These are phyloP conservation scores for Sporopachydermia quercuum DNA, from an alignment of 805 yeast species.

Conservation along the genomic window DNA sequence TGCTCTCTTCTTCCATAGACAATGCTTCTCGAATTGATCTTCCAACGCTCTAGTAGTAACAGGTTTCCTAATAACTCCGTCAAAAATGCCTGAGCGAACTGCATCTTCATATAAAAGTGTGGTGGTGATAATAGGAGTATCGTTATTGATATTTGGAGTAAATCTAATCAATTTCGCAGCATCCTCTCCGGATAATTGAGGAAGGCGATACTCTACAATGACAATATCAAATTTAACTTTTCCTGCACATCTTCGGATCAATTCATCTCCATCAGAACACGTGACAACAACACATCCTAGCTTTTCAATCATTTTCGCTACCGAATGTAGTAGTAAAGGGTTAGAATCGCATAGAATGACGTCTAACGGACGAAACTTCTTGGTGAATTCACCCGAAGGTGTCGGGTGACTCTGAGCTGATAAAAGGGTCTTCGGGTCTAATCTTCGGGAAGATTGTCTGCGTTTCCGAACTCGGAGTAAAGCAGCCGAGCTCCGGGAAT, in stretches of 20 bases:
- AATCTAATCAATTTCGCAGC: constrained; percentile 60
- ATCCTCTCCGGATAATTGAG: constrained; percentile 58
- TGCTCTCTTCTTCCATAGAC: constrained; percentile 13
- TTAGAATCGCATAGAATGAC: constrained; percentile 77
- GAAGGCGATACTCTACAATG: constrained; percentile 55
- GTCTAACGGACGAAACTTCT: constrained; percentile 28
- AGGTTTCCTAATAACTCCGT: constrained; percentile 66
- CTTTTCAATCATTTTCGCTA: constrained; percentile 45
- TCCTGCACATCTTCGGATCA: constrained; percentile 68
- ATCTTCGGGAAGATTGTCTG: constrained; percentile 33
- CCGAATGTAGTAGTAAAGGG: constrained; percentile 61
- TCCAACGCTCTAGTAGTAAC: constrained; percentile 22
- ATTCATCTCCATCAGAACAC: constrained; percentile 67
- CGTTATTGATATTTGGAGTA: constrained; percentile 64
- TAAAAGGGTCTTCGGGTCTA: constrained; percentile 8
- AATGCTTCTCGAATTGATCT: constrained; percentile 16
- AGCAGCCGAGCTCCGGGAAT: constrained; percentile 29
- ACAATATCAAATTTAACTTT: constrained; percentile 75
- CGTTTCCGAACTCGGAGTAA: constrained; percentile 37
- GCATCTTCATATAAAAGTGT: constrained; percentile 67
- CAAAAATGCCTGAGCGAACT: constrained; percentile 29
- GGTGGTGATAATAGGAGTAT: constrained; percentile 63
- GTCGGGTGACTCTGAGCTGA: constrained; percentile 3
- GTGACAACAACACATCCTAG: constrained; percentile 71
- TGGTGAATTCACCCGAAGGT: constrained; percentile 3